Percentiles rank a stretch among this genome's conserved stretches.
These are phyloP conservation scores for Cryptococcus neoformans DNA, from an alignment of 1,284 basidiomycete species.

Conservation along the genomic window DNA sequence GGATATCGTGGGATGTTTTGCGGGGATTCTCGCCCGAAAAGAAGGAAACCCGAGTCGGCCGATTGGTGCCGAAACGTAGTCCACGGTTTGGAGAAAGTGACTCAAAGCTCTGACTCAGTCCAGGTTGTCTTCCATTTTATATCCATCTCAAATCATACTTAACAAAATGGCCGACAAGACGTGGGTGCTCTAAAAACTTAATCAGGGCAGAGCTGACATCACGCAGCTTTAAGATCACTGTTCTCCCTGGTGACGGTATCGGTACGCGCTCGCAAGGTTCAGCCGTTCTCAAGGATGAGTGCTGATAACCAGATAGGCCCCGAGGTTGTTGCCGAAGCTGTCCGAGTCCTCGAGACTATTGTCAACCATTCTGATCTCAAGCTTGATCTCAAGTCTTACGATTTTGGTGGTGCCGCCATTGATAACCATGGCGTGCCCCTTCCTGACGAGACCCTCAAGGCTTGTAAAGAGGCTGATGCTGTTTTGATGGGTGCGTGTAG, in stretches of 20 bases:
- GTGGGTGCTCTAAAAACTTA: slow-evolving; percentile 6
- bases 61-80: slow-evolving; percentile 1
- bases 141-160: neutral
- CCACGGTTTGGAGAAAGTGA: neutral
- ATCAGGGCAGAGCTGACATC: neutral
- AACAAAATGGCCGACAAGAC: slow-evolving; percentile 18
- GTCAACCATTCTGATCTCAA: slow-evolving; percentile 68
- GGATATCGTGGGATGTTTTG: no score
- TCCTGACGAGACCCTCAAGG: slow-evolving; percentile 78
- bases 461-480: slow-evolving; percentile 85
- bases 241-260: slow-evolving; percentile 95
- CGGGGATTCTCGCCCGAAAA: no score
- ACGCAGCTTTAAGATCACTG: slow-evolving; percentile 68
- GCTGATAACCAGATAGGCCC: slow-evolving; percentile 61
- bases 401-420: slow-evolving; percentile 93
- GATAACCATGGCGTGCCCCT: slow-evolving; percentile 81
- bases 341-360: slow-evolving; percentile 76
- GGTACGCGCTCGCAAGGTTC: slow-evolving; percentile 55
- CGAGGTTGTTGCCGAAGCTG: slow-evolving; percentile 86
- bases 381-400: slow-evolving; percentile 63
- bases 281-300: neutral
- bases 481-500: slow-evolving; percentile 74
- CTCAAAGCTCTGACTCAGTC: slow-evolving; percentile 3
- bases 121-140: neutral
- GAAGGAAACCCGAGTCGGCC: neutral